Evolutionary conservation across 2,329 filamentous ascomycete genomes (phyloP).

Genomic region (Aspergillus sp.): DNA sequence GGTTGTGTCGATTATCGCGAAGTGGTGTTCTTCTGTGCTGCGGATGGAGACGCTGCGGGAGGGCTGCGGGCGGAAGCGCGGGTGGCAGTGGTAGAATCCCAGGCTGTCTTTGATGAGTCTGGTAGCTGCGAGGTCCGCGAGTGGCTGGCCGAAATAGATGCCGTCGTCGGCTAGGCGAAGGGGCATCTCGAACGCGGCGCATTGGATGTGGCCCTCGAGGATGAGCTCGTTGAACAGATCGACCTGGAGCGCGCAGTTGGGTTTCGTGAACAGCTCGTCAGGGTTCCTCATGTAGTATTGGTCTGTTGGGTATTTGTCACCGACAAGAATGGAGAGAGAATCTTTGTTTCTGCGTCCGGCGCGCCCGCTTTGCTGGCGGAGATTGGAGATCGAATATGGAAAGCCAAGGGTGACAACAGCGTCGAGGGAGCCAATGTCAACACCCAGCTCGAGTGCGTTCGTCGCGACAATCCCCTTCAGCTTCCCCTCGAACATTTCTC

Average conservation of each 20-base stretch:
- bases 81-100: constrained; percentile 84
- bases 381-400: constrained; percentile 87
- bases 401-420: constrained; percentile 92
- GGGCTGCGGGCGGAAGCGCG: constrained; percentile 75
- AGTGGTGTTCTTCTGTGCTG: constrained; percentile 83
- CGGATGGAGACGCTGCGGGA: constrained; percentile 78
- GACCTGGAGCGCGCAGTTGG: constrained; percentile 79
- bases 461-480: constrained; percentile 89
- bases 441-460: constrained; percentile 81
- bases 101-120: constrained; percentile 63
- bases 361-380: constrained; percentile 87
- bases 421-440: constrained; percentile 90
- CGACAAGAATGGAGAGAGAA: constrained; percentile 79
- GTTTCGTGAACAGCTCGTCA: constrained; percentile 79
- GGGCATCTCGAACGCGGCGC: constrained; percentile 90
- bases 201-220: constrained; percentile 88
- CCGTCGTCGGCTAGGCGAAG: constrained; percentile 68
- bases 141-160: constrained; percentile 67
- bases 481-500: constrained; percentile 94
- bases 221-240: constrained; percentile 89
- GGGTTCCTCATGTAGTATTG: constrained; percentile 97
- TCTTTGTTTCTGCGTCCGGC: constrained; percentile 89
- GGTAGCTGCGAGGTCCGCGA: constrained; percentile 62
- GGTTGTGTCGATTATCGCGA: constrained; percentile 80
- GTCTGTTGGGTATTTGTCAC: constrained; percentile 81